Conservation (phyloP, 768 basidiomycete species). For the Russula olivacea region DNA sequence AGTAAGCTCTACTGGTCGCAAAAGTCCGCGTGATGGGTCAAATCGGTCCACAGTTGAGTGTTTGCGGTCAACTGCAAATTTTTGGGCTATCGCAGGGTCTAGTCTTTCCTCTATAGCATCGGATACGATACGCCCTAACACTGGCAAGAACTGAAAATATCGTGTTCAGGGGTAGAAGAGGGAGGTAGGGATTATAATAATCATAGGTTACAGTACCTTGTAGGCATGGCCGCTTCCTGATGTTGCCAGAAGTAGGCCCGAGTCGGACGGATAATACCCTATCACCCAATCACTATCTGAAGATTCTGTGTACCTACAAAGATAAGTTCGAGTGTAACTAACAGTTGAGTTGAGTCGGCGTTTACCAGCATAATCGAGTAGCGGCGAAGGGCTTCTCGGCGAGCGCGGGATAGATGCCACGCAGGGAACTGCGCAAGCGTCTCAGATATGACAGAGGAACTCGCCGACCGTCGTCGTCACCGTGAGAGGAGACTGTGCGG, state of each 20-base stretch:
- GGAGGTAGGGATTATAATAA: background rate
- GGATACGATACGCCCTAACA: constrained; percentile 70
- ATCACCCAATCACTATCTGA: constrained; percentile 87
- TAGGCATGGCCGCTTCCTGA: constrained; percentile 85
- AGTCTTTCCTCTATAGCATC: constrained; percentile 65
- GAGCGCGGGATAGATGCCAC: constrained; percentile 67
- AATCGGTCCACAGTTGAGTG: constrained; percentile 28
- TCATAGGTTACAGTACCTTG: constrained; percentile 45
- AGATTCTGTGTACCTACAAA: constrained; percentile 79
- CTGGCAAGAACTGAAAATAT: constrained; percentile 69
- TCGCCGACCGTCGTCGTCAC: constrained; percentile 42
- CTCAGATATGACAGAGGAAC: constrained; percentile 58
- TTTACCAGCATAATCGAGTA: constrained; percentile 85
- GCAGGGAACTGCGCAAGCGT: constrained; percentile 47
- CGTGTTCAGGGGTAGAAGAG: background rate
- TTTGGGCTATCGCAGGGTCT: constrained; percentile 42
- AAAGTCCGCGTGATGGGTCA: constrained; percentile 34
- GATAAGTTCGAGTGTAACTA: background rate
- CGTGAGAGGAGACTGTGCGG: constrained; percentile 61
- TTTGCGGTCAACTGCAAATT: constrained; percentile 60
- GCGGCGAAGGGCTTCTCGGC: constrained; percentile 61
- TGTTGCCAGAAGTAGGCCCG: constrained; percentile 71
- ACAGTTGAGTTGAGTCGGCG: background rate
- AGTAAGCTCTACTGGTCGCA: constrained; percentile 1
- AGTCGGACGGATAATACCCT: constrained; percentile 56